Base-by-base conservation (phyloP, 2,329 filamentous ascomycete species). In the Xylaria sp. region DNA sequence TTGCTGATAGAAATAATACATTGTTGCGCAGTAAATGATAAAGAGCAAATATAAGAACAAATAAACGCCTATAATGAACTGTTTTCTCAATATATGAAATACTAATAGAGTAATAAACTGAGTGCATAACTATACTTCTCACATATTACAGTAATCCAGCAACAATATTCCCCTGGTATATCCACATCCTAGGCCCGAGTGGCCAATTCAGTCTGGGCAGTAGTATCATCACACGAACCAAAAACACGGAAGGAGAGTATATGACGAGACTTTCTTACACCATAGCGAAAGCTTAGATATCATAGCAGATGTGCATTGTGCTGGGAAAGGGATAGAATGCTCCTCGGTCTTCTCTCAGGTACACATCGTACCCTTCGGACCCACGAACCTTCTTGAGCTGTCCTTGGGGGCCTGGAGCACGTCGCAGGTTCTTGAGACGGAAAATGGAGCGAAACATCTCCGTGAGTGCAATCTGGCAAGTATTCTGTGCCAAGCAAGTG, bases 361-460 rank as follows among this genome's bases (percentile, higher is more conserved):
- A 93, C 6, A 86, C 79, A 10, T 81, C 86, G 75, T 84, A 85
- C 0, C 86, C 87, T 0, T 84, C 86, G 0, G 82, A 80, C 9
- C 83, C 81, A 0, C 81, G 78, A 1, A 92, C 82, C 80, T 87
- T 90, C 82, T 92, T 92, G 69, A 93, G 76, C 74, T 88, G 80
- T 0, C 91, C 91, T 78, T 91, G 88, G 0, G 85, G 79, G 0
- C 91, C 91, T 0, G 86, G 81, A 0, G 87, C 88, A 33, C 88
- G 83, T 5, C 88, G 81, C 11, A 94, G 76, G 61, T 88, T 88
- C 71, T 86, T 83, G 71, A 88, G 81, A 65, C 83, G 80, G 73
- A 90, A 91, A 1, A 92, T 79, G 0, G 86, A 85, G 54, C 90
- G 86, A 77, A 93, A 86, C 82, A 93, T 89, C 69, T 90, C 86